phyloP scores from a whole-genome alignment of 768 basidiomycete species.

The Phaeolepiota aurea region DNA sequence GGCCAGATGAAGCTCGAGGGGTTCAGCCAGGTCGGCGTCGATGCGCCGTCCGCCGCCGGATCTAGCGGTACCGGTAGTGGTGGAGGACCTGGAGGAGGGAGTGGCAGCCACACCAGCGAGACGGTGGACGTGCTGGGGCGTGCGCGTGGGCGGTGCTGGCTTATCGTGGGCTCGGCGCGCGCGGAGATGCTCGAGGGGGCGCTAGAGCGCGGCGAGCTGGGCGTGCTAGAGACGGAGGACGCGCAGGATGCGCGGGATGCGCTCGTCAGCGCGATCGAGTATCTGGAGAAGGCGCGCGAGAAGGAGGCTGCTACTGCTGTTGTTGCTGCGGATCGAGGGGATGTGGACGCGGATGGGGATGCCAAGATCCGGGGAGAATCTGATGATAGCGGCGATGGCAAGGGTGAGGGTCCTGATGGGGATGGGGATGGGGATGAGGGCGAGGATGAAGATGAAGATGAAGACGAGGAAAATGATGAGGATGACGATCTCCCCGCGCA shows the following conservation, averaged over 20 bases:
- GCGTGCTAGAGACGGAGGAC: conserved; percentile 33
- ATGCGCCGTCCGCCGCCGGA: not conserved
- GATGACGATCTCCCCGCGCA: conserved; percentile 21
- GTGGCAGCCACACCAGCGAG: conserved; percentile 18
- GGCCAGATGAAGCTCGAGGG: conserved; percentile 45
- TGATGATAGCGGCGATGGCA: conserved; percentile 15
- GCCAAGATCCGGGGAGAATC: conserved; percentile 8
- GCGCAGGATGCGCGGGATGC: conserved; percentile 50
- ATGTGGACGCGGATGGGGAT: conserved; percentile 5
- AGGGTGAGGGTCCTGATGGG: not conserved
- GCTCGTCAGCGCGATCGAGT: conserved; percentile 33
- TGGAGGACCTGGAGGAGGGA: not conserved
- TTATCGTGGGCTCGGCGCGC: conserved; percentile 46
- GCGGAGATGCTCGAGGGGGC: conserved; percentile 49
- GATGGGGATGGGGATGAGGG: conserved; percentile 6
- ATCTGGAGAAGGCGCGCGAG: conserved; percentile 32
- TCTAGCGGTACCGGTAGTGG: not conserved
- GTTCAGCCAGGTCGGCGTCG: not conserved
- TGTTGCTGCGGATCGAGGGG: conserved; percentile 7
- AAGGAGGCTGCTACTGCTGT: conserved; percentile 8
- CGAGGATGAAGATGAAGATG: conserved; percentile 4
- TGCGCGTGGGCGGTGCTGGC: conserved; percentile 45
- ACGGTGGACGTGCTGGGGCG: conserved; percentile 38
- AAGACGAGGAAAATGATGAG: conserved; percentile 11
- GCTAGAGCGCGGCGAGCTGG: conserved; percentile 33